These are phyloP conservation scores for Penicillium cataractarum DNA, from an alignment of 495 filamentous ascomycete genomes.

Conservation along the genomic window DNA sequence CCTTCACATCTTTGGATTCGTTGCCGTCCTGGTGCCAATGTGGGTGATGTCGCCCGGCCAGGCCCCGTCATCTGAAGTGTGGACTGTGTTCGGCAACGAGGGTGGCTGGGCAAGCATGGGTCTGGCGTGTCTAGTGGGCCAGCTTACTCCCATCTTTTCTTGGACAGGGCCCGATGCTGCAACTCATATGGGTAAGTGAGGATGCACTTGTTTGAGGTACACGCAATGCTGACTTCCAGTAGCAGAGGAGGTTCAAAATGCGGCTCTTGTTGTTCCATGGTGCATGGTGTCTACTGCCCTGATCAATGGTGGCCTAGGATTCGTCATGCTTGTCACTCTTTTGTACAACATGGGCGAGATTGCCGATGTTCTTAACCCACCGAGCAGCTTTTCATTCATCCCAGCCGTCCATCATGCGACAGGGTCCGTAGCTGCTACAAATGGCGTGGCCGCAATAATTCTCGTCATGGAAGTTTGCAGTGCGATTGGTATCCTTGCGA, in stretches of 20 bases:
- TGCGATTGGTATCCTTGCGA: conserved; percentile 43
- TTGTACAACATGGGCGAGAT: conserved; percentile 50
- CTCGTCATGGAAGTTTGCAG: conserved; percentile 45
- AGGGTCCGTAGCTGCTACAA: conserved; percentile 32
- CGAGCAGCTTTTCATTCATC: conserved; percentile 44
- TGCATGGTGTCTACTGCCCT: conserved; percentile 48
- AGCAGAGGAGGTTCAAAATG: conserved; percentile 55
- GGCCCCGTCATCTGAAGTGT: conserved; percentile 37
- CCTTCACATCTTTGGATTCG: conserved; percentile 52
- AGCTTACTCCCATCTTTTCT: conserved; percentile 45
- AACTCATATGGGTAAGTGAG: conserved; percentile 41
- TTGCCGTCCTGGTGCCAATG: conserved; percentile 53
- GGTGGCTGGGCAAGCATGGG: conserved; percentile 50
- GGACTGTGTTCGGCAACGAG: conserved; percentile 49
- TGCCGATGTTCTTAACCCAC: conserved; percentile 31
- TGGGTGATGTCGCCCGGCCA: conserved; percentile 46
- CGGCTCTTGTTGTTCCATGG: conserved; percentile 46
- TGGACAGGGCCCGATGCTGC: conserved; percentile 46
- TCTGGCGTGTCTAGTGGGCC: conserved; percentile 47
- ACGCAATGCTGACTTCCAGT: conserved; percentile 7
- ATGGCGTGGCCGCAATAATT: conserved; percentile 43
- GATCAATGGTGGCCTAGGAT: conserved; percentile 44
- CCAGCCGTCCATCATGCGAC: conserved; percentile 39
- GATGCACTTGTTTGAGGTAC: neutral
- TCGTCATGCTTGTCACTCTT: conserved; percentile 47